phyloP scores from a whole-genome alignment of 495 filamentous ascomycete species.

The Apiosordaria backusii region DNA sequence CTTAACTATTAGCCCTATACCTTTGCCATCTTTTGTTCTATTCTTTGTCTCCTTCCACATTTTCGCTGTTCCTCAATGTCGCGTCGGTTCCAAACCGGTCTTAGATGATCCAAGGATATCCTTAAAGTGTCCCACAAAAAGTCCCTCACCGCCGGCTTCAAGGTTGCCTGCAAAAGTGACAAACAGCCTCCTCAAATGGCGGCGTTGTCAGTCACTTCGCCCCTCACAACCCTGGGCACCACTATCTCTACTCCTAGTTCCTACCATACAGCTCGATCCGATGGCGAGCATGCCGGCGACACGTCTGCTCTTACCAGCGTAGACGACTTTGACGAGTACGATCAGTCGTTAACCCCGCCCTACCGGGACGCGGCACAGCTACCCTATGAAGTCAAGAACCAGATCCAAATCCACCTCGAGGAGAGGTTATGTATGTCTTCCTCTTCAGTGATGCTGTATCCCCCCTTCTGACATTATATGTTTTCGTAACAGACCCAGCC shows the following conservation, averaged over 20 bases:
- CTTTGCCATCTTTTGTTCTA: not conserved
- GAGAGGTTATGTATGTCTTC: slow-evolving; percentile 63
- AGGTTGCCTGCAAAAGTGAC: not conserved
- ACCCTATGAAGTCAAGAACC: slow-evolving; percentile 59
- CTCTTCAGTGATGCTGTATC: not conserved
- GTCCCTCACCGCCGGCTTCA: not conserved
- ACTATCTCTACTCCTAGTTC: slow-evolving; percentile 19
- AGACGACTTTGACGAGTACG: not conserved
- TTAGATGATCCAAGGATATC: not conserved
- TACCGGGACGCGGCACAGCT: slow-evolving; percentile 55
- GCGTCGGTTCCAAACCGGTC: not conserved
- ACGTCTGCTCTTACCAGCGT: not conserved
- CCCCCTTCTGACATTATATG: not conserved
- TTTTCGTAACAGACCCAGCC: slow-evolving; percentile 51
- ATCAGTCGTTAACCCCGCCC: not conserved
- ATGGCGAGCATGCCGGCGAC: slow-evolving; percentile 14
- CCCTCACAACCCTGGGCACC: slow-evolving; percentile 23
- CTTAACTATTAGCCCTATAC: not conserved
- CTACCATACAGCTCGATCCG: not conserved
- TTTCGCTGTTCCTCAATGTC: not conserved
- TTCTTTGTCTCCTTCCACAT: not conserved
- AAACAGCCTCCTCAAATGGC: not conserved
- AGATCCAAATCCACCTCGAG: slow-evolving; percentile 70
- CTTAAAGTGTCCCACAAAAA: not conserved
- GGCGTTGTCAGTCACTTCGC: slow-evolving; percentile 23